Evolutionary conservation across 2,329 filamentous ascomycete genomes (phyloP).

Genomic region (Xylariaceae sp.): DNA sequence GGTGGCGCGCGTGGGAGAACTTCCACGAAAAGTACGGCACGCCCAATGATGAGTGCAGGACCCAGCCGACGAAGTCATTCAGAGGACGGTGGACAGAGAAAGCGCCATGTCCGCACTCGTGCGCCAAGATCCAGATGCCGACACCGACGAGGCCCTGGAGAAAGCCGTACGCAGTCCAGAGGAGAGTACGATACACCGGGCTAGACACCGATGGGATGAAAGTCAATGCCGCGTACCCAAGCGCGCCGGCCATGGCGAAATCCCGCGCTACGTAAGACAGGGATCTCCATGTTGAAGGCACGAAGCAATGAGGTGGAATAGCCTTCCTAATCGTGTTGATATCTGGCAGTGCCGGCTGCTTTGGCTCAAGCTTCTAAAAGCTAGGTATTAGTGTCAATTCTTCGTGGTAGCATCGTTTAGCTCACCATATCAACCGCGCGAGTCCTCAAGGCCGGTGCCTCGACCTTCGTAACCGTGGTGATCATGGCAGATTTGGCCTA

Average conservation of each 20-base stretch:
- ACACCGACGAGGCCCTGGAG: conserved; percentile 67
- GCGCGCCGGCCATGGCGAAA: conserved; percentile 49
- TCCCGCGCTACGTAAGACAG: conserved; percentile 61
- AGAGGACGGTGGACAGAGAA: conserved; percentile 60
- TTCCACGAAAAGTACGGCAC: conserved; percentile 77
- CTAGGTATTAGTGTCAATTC: conserved; percentile 1
- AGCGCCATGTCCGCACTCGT: conserved; percentile 72
- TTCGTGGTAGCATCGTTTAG: neutral
- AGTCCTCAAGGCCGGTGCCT: conserved; percentile 18
- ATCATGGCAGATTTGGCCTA: conserved; percentile 10
- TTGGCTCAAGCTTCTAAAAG: conserved; percentile 17
- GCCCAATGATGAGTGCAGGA: conserved; percentile 65
- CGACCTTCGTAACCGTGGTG: conserved; percentile 27
- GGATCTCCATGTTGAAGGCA: conserved; percentile 55
- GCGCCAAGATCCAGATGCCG: conserved; percentile 71
- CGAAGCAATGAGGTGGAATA: conserved; percentile 65
- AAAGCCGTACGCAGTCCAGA: conserved; percentile 64
- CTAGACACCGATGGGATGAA: conserved; percentile 56
- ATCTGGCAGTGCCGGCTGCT: conserved; percentile 41
- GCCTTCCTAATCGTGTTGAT: conserved; percentile 53
- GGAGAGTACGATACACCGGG: conserved; percentile 45
- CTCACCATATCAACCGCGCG: conserved; percentile 20
- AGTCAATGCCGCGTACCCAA: conserved; percentile 55
- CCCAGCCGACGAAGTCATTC: conserved; percentile 66
- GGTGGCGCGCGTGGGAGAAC: conserved; percentile 70